Percentiles rank a stretch among this genome's conserved stretches.
Evolutionary conservation across 352 stramenopile species (phyloP).

Genomic region (Hyaloperonospora arabidopsidis): DNA sequence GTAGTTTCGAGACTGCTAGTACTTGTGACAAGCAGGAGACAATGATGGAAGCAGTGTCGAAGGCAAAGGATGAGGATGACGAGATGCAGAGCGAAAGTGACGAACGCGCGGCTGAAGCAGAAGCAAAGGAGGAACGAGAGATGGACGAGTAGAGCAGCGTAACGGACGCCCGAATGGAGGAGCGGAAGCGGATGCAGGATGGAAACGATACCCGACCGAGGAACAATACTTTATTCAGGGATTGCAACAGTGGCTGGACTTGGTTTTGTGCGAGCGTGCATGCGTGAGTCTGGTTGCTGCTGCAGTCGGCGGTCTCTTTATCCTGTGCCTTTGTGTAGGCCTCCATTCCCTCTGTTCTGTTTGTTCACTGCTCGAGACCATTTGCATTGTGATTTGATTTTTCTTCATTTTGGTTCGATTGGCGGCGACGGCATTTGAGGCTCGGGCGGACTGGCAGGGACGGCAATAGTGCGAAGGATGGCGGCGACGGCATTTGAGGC

Average conservation of each 20-base stretch:
- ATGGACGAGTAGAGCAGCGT: constrained; percentile 18
- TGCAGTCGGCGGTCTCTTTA: constrained; percentile 34
- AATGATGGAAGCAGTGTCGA: constrained; percentile 7
- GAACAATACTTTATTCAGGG: constrained; percentile 9
- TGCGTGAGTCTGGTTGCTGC: constrained; percentile 36
- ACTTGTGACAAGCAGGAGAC: constrained; percentile 21
- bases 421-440: constrained; percentile 1
- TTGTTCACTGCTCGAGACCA: constrained; percentile 23
- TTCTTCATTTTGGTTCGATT: constrained; percentile 27
- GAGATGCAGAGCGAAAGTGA: neutral
- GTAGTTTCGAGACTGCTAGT: constrained; percentile 4
- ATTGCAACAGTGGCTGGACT: constrained; percentile 3
- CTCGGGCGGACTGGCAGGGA: constrained; percentile 1
- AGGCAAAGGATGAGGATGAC: constrained; percentile 5
- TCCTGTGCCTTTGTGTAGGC: constrained; percentile 29
- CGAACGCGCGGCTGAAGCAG: neutral
- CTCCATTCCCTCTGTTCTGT: constrained; percentile 30
- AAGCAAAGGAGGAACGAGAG: constrained; percentile 6
- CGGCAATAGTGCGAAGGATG: constrained; percentile 18
- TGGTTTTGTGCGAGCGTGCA: constrained; percentile 20
- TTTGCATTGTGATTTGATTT: constrained; percentile 35
- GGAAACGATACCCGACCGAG: constrained; percentile 17
- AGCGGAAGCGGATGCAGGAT: constrained; percentile 18
- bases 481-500: neutral
- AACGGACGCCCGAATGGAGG: constrained; percentile 3